These are phyloP conservation scores for Colletotrichum cuscutae DNA, from an alignment of 2,329 filamentous ascomycete species.

Conservation along the genomic window DNA sequence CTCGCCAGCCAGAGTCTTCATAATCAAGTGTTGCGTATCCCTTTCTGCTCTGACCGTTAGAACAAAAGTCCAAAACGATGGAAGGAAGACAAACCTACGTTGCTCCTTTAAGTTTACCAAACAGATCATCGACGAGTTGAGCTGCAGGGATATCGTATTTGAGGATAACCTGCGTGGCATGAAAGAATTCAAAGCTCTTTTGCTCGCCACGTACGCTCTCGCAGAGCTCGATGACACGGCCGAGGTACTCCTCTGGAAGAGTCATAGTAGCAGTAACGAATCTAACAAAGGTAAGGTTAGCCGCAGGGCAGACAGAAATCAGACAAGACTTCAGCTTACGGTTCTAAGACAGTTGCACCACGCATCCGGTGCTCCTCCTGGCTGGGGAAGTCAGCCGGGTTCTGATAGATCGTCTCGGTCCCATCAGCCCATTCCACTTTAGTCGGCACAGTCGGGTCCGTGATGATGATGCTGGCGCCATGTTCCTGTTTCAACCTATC, in stretches of 20 bases:
- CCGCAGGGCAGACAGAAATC: too few species aligned
- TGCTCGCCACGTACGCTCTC: slow-evolving; percentile 90
- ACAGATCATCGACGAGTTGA: slow-evolving; percentile 95
- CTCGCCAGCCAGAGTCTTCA: slow-evolving; percentile 90
- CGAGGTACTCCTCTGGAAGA: slow-evolving; percentile 92
- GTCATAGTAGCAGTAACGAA: slow-evolving; percentile 89
- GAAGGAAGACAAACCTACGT: slow-evolving; percentile 59
- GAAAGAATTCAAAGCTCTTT: slow-evolving; percentile 90
- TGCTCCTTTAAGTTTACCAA: slow-evolving; percentile 92
- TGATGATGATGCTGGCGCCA: slow-evolving; percentile 94
- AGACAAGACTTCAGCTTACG: slow-evolving; percentile 47
- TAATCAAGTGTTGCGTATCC: slow-evolving; percentile 97
- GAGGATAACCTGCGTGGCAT: slow-evolving; percentile 89
- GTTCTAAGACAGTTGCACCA: slow-evolving; percentile 60
- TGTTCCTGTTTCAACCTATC: slow-evolving; percentile 95
- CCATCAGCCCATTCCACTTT: slow-evolving; percentile 84
- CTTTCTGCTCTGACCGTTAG: slow-evolving; percentile 58
- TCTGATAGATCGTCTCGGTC: slow-evolving; percentile 81
- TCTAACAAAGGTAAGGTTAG: slow-evolving; percentile 36
- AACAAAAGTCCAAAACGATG: neutral
- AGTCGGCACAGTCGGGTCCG: slow-evolving; percentile 92
- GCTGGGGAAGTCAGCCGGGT: slow-evolving; percentile 89
- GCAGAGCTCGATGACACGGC: slow-evolving; percentile 94
- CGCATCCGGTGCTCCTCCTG: slow-evolving; percentile 58
- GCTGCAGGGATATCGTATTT: slow-evolving; percentile 91